phyloP scores from a whole-genome alignment of 805 yeast species.

The Cyberlindnera subsufficiens region DNA sequence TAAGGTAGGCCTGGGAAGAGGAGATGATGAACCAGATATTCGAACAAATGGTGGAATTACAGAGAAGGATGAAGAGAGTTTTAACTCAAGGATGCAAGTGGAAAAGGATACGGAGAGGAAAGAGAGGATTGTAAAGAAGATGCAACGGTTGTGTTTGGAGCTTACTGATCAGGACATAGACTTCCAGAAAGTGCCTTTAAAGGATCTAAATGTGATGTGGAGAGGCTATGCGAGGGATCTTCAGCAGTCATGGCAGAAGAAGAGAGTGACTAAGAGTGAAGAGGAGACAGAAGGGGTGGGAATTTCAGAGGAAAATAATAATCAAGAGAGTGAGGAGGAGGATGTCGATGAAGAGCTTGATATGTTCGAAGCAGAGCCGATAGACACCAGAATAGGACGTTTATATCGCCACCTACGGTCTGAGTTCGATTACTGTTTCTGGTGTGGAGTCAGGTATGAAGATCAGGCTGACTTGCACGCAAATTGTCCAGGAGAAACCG shows the following conservation, averaged over 20 bases:
- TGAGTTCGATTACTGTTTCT: constrained; percentile 40
- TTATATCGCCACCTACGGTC: constrained; percentile 34
- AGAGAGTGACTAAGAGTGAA: constrained; percentile 4
- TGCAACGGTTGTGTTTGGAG: constrained; percentile 39
- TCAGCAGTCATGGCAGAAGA: constrained; percentile 10
- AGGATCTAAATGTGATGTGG: constrained; percentile 38
- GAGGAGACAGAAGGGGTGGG: constrained; percentile 1
- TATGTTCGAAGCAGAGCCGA: constrained; percentile 22
- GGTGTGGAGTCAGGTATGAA: constrained; percentile 39
- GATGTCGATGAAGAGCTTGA: constrained; percentile 27
- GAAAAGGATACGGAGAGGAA: constrained; percentile 10
- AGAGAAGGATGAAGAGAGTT: constrained; percentile 13
- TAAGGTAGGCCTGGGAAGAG: constrained; percentile 20
- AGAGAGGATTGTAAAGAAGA: constrained; percentile 17
- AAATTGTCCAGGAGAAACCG: constrained; percentile 45
- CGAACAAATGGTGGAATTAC: constrained; percentile 3
- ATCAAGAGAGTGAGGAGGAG: constrained; percentile 4
- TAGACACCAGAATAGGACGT: constrained; percentile 26
- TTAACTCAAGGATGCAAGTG: constrained; percentile 16
- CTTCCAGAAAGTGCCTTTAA: constrained; percentile 20
- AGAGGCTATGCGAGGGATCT: constrained; percentile 26
- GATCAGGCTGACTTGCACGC: constrained; percentile 31
- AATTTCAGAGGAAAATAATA: constrained; percentile 4
- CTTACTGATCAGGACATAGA: constrained; percentile 29
- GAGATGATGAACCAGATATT: constrained; percentile 4